These are phyloP conservation scores for Aspergillus olivimuriae DNA, from an alignment of 495 filamentous ascomycete species.

Conservation along the genomic window DNA sequence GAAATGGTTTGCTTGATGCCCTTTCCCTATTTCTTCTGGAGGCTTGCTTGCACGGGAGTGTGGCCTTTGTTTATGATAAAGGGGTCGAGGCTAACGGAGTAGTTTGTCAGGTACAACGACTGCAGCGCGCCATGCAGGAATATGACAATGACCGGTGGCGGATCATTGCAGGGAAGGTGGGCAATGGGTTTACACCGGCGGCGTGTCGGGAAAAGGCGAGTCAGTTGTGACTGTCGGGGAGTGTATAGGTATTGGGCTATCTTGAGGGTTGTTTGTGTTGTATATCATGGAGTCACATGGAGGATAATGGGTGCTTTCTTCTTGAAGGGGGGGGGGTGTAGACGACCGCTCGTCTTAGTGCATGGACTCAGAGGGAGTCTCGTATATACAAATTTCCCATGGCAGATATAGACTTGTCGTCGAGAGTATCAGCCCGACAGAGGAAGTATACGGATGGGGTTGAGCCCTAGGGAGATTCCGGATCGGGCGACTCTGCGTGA, in stretches of 20 bases:
- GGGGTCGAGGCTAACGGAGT: constrained; percentile 14
- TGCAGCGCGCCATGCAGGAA: constrained; percentile 72
- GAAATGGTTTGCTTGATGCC: constrained; percentile 62
- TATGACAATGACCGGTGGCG: constrained; percentile 91
- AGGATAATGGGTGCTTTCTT: too few species aligned
- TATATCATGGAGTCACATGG: neutral
- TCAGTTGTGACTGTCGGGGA: constrained; percentile 48
- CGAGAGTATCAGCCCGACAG: too few species aligned
- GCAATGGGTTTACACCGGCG: constrained; percentile 73
- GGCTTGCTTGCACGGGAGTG: neutral
- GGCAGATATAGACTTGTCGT: too few species aligned
- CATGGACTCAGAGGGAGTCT: too few species aligned
- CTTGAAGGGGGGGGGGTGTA: too few species aligned
- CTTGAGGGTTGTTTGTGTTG: too few species aligned
- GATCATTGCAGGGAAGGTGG: constrained; percentile 79
- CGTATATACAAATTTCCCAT: too few species aligned
- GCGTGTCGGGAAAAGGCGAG: constrained; percentile 77
- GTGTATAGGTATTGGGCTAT: too few species aligned
- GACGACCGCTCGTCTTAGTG: too few species aligned
- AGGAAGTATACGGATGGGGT: constrained; percentile 11
- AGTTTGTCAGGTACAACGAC: constrained; percentile 59
- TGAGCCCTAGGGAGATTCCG: constrained; percentile 25
- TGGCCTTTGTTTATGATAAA: neutral
- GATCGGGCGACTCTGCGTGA: constrained; percentile 19
- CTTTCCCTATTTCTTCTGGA: neutral